Evolutionary conservation across 768 basidiomycete species (phyloP), one percentile per base, ranked within the genome.

Genomic region (Trametes cubensis): DNA sequence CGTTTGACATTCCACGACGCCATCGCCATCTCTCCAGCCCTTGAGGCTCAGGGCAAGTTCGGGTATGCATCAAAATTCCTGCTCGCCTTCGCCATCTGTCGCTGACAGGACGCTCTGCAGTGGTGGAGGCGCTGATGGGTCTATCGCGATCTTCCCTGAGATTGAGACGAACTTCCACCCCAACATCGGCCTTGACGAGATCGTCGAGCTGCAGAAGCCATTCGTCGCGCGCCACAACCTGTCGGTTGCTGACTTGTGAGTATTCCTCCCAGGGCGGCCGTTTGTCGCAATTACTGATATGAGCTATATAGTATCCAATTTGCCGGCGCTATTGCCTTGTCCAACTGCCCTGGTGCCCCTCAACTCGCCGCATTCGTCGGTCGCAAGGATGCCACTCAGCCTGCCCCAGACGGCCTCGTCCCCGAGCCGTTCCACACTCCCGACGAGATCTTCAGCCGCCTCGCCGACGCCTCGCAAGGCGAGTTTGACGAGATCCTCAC

Each of bases 1-100:
- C 68, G 70, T 44, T 61, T 71, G 21, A 68, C 65, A 38, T 71
- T 71, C 61, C 69, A 72, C 66, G 68, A 69, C 51, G 66, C 69
- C 17, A 69, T 67, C 30, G 61, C 55, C 34, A 64, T 64, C 23
- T 56, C 55, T 41, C 50, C 55, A 10, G 55, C 39, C 17, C 11
- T 44, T 5, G 55, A 44, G 55, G 25, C 41, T 23, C 40, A 28
- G 39, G 57, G 62, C 39, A n/a, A 44, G 17, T 47, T 53, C 42
- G 65, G 57, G 62, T 64, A 26, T 18, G 62, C 55, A 17, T 58
- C 23, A 21, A 2, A 26, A 15, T 6, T 7, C 40, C 38, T 25
- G 6, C 34, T 14, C 15, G 4, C 20, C 18, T 18, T 26, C 14
- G 13, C 7, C 10, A 25, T 14, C 39, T 4, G 8, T 14, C 1